Percentiles rank a stretch among this genome's conserved stretches.
phyloP scores from a whole-genome alignment of 106 monocot genomes.

The Triglochin maritima region DNA sequence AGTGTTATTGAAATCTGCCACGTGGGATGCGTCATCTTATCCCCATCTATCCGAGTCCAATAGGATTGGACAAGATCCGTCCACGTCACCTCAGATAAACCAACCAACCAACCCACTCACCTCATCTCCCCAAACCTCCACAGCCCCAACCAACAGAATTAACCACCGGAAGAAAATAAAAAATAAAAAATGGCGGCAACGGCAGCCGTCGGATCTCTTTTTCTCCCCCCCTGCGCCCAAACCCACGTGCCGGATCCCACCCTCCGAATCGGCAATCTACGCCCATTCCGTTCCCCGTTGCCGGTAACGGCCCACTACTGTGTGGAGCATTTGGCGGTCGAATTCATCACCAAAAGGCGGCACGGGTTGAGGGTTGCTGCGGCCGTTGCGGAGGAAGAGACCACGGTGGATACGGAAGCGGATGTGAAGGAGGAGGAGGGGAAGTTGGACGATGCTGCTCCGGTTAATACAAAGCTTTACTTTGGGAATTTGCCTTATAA shows the following conservation, averaged over 20 bases:
- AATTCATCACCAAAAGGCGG: background rate
- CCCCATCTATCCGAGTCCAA: no score
- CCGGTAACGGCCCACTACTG: conserved; percentile 1
- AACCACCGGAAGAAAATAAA: no score
- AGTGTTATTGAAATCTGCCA: no score
- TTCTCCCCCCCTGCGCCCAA: conserved; percentile 35
- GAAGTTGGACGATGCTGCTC: background rate
- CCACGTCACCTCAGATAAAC: conserved; percentile 1
- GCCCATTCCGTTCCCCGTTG: background rate
- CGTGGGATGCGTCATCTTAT: no score
- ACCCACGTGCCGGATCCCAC: conserved; percentile 4
- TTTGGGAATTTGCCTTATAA: conserved; percentile 93
- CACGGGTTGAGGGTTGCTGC: conserved; percentile 16
- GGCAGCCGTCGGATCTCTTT: conserved; percentile 30
- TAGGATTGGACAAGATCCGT: background rate
- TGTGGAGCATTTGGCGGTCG: conserved; percentile 4
- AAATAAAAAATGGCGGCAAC: conserved; percentile 34
- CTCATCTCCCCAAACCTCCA: background rate
- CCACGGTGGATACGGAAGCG: conserved; percentile 17
- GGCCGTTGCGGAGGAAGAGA: conserved; percentile 43
- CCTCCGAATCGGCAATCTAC: conserved; percentile 13
- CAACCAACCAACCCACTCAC: background rate
- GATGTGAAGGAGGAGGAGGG: background rate
- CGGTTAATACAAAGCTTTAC: conserved; percentile 65
- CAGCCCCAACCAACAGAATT: background rate